phyloP scores from a whole-genome alignment of 306 rosid species.

The Cucumis cinereus region DNA sequence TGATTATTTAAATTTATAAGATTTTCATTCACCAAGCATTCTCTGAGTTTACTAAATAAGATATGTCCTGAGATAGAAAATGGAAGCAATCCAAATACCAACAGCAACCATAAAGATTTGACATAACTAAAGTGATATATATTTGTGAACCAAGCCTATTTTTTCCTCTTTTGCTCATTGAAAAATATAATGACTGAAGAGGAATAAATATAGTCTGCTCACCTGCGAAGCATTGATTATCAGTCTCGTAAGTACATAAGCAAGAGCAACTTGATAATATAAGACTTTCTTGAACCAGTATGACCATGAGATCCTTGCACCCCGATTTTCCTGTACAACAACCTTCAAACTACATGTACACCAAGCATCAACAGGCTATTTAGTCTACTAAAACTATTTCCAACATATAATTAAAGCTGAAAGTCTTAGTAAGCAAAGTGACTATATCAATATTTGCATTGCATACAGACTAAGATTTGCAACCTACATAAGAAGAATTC shows the following conservation, averaged over 20 bases:
- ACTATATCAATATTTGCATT: conserved; percentile 9
- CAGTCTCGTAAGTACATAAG: conserved; percentile 68
- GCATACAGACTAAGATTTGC: conserved; percentile 83
- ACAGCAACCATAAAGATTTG: neutral
- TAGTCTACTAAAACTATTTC: conserved; percentile 11
- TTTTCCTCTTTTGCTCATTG: neutral
- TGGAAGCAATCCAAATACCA: neutral
- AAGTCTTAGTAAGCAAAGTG: neutral
- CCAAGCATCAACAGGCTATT: conserved; percentile 6
- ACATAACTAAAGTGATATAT: neutral
- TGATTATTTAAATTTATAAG: neutral
- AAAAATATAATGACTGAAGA: neutral
- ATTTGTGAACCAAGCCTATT: neutral
- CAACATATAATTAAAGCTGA: neutral
- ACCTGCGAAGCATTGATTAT: conserved; percentile 85
- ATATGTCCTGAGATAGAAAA: conserved; percentile 3
- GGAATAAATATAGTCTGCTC: conserved; percentile 14
- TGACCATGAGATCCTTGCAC: conserved; percentile 70
- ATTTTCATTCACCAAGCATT: neutral
- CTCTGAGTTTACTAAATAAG: neutral
- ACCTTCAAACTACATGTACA: conserved; percentile 43
- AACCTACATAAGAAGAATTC: conserved; percentile 33
- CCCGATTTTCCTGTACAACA: conserved; percentile 35
- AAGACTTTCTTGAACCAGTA: conserved; percentile 88
- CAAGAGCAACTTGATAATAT: conserved; percentile 86